phyloP scores from a whole-genome alignment of 177 flowering plant species.

The Tripterygium wilfordii region DNA sequence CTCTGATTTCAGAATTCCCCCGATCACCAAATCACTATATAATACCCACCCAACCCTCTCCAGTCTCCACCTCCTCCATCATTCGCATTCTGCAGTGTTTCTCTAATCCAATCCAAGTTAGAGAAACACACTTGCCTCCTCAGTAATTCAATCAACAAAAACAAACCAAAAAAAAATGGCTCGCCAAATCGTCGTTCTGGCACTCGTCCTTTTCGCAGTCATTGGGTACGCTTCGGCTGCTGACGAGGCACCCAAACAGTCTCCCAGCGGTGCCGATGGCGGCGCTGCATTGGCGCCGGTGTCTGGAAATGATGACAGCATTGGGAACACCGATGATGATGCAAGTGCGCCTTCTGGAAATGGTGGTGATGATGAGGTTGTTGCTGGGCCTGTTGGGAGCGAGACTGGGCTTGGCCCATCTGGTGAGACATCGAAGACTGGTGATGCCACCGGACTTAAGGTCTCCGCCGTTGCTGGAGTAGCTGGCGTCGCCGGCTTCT shows the following conservation, averaged over 20 bases:
- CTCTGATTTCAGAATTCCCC: background rate
- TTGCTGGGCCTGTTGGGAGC: conserved; percentile 8
- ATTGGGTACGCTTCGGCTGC: conserved; percentile 26
- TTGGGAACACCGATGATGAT: conserved; percentile 6
- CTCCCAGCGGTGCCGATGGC: background rate
- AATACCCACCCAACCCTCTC: background rate
- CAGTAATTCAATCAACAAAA: background rate
- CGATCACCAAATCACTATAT: too few relatives aligned
- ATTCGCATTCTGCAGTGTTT: conserved; percentile 10
- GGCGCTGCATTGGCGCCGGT: conserved; percentile 9
- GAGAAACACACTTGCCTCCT: background rate
- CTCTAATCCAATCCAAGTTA: background rate
- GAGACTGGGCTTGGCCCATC: background rate
- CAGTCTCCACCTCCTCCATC: too few relatives aligned
- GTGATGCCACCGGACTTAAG: conserved; percentile 9
- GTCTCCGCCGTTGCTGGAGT: conserved; percentile 14
- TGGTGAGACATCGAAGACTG: background rate
- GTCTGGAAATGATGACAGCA: background rate
- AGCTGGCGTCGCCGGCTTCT: conserved; percentile 17
- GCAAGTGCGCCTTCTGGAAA: conserved; percentile 1
- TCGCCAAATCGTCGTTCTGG: conserved; percentile 19
- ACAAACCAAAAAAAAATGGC: conserved; percentile 24
- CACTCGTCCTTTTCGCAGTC: conserved; percentile 24
- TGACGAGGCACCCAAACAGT: conserved; percentile 1
- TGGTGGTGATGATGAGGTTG: conserved; percentile 6